These are phyloP conservation scores for Pythium phragmitis DNA, from an alignment of 352 stramenopile genomes.

Conservation along the genomic window DNA sequence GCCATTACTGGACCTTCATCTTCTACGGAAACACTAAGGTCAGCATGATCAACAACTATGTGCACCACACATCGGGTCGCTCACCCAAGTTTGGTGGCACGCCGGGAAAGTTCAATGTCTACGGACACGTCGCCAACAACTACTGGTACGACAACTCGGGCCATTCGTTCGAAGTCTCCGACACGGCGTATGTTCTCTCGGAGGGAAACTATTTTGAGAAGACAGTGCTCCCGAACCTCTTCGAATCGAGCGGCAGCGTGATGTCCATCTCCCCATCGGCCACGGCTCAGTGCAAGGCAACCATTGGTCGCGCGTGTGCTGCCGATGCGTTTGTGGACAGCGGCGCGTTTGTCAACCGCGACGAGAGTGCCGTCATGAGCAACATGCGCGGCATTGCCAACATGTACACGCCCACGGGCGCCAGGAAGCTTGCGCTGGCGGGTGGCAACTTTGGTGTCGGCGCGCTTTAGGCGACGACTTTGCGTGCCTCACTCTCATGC, in stretches of 20 bases:
- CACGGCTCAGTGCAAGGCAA: slow-evolving; percentile 22
- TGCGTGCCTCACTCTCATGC: too few species aligned
- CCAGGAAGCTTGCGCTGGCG: not conserved
- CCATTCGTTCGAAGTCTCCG: slow-evolving; percentile 35
- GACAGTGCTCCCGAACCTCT: slow-evolving; percentile 25
- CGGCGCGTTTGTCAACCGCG: slow-evolving; percentile 6
- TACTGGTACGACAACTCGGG: slow-evolving; percentile 43
- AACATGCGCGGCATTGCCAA: slow-evolving; percentile 13
- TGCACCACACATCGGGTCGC: slow-evolving; percentile 45
- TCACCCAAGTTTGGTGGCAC: slow-evolving; percentile 37
- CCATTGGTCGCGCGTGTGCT: slow-evolving; percentile 29
- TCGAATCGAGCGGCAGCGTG: slow-evolving; percentile 14
- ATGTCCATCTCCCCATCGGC: slow-evolving; percentile 17
- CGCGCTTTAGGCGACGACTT: not conserved
- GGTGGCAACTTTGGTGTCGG: slow-evolving; percentile 18
- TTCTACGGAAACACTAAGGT: slow-evolving; percentile 38
- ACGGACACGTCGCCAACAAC: slow-evolving; percentile 42
- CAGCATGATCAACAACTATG: slow-evolving; percentile 43
- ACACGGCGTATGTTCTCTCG: slow-evolving; percentile 35
- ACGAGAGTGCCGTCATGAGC: slow-evolving; percentile 1
- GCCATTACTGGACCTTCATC: slow-evolving; percentile 54
- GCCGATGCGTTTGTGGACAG: slow-evolving; percentile 32
- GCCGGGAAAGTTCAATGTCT: slow-evolving; percentile 24
- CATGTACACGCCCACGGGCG: not conserved
- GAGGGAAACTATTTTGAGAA: slow-evolving; percentile 52